Evolutionary conservation across 208 protist species (phyloP).

Genomic region (Entamoeba moshkovskii): DNA sequence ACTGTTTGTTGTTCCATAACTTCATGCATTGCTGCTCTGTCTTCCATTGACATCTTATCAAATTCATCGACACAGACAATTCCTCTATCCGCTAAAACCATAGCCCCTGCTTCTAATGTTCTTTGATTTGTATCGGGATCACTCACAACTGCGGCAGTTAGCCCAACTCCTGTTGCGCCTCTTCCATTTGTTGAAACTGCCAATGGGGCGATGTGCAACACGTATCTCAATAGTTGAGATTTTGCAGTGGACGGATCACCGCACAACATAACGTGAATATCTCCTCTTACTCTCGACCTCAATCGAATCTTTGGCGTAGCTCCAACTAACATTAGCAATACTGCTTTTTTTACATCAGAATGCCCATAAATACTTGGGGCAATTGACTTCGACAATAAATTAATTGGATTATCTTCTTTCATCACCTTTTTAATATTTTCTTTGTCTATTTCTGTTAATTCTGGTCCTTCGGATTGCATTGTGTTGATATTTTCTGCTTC

Average conservation of each 20-base stretch:
- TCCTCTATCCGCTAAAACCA: conserved; percentile 94
- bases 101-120: conserved; percentile 87
- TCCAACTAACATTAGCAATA: conserved; percentile 84
- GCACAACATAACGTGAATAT: conserved; percentile 93
- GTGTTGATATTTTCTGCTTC: not conserved
- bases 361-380: conserved; percentile 95
- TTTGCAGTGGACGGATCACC: conserved; percentile 98
- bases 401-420: not conserved
- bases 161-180: conserved; percentile 82
- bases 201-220: conserved; percentile 77
- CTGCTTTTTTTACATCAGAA: conserved; percentile 73
- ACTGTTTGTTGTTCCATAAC: conserved; percentile 99
- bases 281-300: conserved; percentile 76
- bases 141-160: conserved; percentile 82
- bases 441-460: not conserved
- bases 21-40: conserved; percentile 67
- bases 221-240: conserved; percentile 88
- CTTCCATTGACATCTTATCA: conserved; percentile 92
- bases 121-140: conserved; percentile 84
- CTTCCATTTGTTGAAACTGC: conserved; percentile 90
- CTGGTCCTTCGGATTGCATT: not conserved
- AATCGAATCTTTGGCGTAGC: conserved; percentile 70
- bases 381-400: conserved; percentile 63
- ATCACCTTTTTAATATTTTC: not conserved
- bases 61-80: conserved; percentile 99